Percentiles rank a stretch among this genome's conserved stretches.
Evolutionary conservation across 768 basidiomycete species (phyloP).

Genomic region (Agrocybe praecox): DNA sequence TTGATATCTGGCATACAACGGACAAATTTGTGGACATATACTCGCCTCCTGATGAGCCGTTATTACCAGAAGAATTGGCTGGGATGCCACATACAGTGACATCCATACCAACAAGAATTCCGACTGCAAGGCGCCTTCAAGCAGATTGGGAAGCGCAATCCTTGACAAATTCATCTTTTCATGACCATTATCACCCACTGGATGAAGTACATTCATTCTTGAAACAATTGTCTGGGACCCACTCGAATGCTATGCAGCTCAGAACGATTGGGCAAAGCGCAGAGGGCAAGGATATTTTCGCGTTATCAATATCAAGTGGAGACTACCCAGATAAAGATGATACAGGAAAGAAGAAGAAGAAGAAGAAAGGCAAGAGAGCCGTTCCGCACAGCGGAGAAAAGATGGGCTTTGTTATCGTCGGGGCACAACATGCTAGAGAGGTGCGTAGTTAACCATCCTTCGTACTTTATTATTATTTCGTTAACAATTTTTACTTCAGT

Average conservation of each 20-base stretch:
- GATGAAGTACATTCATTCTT: constrained; percentile 57
- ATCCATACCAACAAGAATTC: neutral
- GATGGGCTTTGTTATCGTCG: constrained; percentile 66
- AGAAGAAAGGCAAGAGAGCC: constrained; percentile 15
- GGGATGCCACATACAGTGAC: constrained; percentile 22
- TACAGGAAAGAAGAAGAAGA: constrained; percentile 15
- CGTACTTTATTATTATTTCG: neutral
- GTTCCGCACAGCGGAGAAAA: constrained; percentile 26
- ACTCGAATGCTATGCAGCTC: constrained; percentile 51
- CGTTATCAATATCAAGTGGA: constrained; percentile 48
- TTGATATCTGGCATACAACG: constrained; percentile 56
- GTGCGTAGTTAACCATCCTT: neutral
- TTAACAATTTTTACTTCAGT: constrained; percentile 40
- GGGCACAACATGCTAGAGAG: constrained; percentile 31
- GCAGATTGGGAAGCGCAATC: constrained; percentile 35
- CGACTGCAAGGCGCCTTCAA: neutral
- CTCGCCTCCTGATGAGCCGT: constrained; percentile 26
- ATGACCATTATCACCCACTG: constrained; percentile 55
- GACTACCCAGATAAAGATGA: constrained; percentile 7
- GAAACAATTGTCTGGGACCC: constrained; percentile 40
- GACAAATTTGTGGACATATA: constrained; percentile 53
- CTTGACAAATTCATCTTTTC: constrained; percentile 40
- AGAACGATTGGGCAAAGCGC: constrained; percentile 55
- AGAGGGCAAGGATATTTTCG: constrained; percentile 61
- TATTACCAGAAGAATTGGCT: constrained; percentile 22